Evolutionary conservation across 805 yeast genomes (phyloP).

Genomic region (Komagataella pastoris): DNA sequence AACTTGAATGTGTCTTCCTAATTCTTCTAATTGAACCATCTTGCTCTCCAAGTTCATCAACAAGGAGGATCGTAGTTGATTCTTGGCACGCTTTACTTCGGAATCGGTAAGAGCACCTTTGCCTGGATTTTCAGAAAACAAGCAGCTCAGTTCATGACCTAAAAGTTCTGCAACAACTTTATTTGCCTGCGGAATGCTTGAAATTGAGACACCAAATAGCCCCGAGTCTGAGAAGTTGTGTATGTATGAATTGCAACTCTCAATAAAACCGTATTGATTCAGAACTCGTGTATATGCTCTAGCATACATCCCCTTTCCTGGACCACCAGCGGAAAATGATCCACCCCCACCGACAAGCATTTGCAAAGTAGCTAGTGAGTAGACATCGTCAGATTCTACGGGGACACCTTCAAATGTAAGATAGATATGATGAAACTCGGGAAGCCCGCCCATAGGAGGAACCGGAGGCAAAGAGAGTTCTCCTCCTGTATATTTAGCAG

Average conservation of each 20-base stretch:
- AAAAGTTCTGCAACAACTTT: conserved; percentile 71
- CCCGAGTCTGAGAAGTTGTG: conserved; percentile 88
- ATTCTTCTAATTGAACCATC: conserved; percentile 87
- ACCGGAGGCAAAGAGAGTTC: conserved; percentile 39
- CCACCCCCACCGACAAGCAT: conserved; percentile 94
- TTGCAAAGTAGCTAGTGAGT: conserved; percentile 83
- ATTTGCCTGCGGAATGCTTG: conserved; percentile 81
- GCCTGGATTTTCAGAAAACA: conserved; percentile 28
- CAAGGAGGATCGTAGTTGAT: conserved; percentile 76
- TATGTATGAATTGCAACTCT: conserved; percentile 77
- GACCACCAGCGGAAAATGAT: conserved; percentile 97
- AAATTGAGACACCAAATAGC: conserved; percentile 74
- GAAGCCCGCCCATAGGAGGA: conserved; percentile 47
- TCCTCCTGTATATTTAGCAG: conserved; percentile 49
- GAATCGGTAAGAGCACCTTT: conserved; percentile 49
- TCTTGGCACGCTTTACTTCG: conserved; percentile 84
- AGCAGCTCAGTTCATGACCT: conserved; percentile 41
- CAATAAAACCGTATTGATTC: conserved; percentile 85
- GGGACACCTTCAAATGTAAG: conserved; percentile 84
- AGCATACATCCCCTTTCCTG: conserved; percentile 98
- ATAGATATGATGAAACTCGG: conserved; percentile 76
- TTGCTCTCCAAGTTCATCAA: conserved; percentile 90
- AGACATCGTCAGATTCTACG: conserved; percentile 72
- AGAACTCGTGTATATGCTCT: conserved; percentile 83
- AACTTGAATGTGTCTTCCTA: conserved; percentile 88